Evolutionary conservation across 2,329 filamentous ascomycete genomes (phyloP).

Genomic region (Torrubiella hemipterigena): DNA sequence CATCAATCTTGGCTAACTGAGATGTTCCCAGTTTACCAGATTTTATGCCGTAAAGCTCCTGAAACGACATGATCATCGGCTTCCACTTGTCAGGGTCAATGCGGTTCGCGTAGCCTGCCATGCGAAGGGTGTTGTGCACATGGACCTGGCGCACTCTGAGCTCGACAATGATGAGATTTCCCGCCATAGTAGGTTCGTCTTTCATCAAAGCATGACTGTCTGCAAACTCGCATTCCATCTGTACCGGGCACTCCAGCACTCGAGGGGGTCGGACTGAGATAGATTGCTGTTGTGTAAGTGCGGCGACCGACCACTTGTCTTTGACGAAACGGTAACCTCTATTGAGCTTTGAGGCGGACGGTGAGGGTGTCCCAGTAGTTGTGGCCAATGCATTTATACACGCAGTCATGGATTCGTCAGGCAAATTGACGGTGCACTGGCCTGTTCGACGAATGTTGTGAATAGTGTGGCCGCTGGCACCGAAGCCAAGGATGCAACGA

Average conservation of each 20-base stretch:
- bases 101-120: conserved; percentile 23
- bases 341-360: conserved; percentile 15
- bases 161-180: conserved; percentile 19
- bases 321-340: conserved; percentile 22
- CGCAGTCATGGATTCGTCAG: conserved; percentile 19
- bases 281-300: conserved; percentile 21
- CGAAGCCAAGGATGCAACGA: conserved; percentile 28
- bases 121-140: conserved; percentile 18
- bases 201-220: conserved; percentile 17
- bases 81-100: conserved; percentile 29
- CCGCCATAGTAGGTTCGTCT: conserved; percentile 17
- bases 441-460: conserved; percentile 26
- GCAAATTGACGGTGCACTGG: conserved; percentile 29
- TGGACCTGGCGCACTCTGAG: conserved; percentile 22
- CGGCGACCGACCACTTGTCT: conserved; percentile 23
- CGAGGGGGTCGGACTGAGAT: conserved; percentile 19
- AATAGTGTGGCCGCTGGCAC: conserved; percentile 21
- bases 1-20: conserved; percentile 14
- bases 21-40: conserved; percentile 12
- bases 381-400: conserved; percentile 23
- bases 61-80: conserved; percentile 31
- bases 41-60: conserved; percentile 27
- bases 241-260: conserved; percentile 25
- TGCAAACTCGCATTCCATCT: conserved; percentile 28
- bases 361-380: conserved; percentile 20